Conservation (phyloP, 345 rosid species). For the Eucalyptus viminalis region DNA sequence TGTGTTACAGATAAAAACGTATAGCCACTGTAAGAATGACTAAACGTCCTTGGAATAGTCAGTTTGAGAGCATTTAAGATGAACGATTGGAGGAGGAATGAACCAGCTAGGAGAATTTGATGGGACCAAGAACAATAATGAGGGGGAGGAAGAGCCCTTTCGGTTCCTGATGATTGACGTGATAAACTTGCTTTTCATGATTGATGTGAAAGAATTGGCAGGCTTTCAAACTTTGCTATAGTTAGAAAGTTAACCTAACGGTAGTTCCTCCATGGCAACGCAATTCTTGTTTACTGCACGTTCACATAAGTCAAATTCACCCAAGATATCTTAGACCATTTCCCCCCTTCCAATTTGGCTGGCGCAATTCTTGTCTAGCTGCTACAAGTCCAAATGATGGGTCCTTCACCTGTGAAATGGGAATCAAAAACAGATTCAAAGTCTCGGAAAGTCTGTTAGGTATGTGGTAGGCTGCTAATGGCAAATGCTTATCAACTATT, state of each 20-base stretch:
- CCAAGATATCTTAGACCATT: not conserved
- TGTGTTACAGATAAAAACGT: not conserved
- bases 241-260: not conserved
- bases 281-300: not conserved
- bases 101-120: not conserved
- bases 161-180: not conserved
- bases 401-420: not conserved
- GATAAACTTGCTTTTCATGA: not conserved
- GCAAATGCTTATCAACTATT: not conserved
- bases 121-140: not conserved
- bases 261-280: not conserved
- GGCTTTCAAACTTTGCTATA: not conserved
- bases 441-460: not conserved
- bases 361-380: not conserved
- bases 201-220: not conserved
- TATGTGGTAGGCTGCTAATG: not conserved
- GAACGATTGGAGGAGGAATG: not conserved
- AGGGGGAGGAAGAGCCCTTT: not conserved
- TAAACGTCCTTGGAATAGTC: not conserved
- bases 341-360: not conserved
- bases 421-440: not conserved
- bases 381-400: not conserved
- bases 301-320: not conserved
- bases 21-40: not conserved
- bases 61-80: not conserved